These are phyloP conservation scores for Smittium culicis DNA, from an alignment of 371 early-diverging fungal species.

Conservation along the genomic window DNA sequence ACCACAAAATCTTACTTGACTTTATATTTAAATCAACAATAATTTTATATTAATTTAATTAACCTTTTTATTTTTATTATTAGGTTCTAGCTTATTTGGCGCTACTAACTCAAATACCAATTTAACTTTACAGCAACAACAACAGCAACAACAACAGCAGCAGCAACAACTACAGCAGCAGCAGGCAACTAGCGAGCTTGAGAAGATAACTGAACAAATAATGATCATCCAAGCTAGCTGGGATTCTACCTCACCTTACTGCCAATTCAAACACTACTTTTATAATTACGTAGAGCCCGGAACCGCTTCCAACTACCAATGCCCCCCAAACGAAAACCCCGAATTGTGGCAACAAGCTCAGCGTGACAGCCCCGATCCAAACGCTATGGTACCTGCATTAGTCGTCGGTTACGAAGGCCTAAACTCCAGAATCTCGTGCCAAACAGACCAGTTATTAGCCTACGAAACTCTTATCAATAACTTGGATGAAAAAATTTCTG, in stretches of 20 bases:
- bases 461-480: constrained; percentile 50
- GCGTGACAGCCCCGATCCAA: constrained; percentile 66
- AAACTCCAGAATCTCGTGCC: constrained; percentile 62
- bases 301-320: constrained; percentile 59
- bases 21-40: background rate
- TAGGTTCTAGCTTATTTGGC: constrained; percentile 2
- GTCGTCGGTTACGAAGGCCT: constrained; percentile 80
- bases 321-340: constrained; percentile 55
- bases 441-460: constrained; percentile 42
- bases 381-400: constrained; percentile 73
- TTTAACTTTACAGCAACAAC: background rate
- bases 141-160: background rate
- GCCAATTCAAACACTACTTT: constrained; percentile 79
- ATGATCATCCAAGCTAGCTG: constrained; percentile 52
- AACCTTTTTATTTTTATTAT: background rate
- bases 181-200: constrained; percentile 26
- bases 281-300: constrained; percentile 74
- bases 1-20: background rate
- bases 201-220: constrained; percentile 40
- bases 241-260: constrained; percentile 62
- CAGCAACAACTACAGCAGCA: background rate
- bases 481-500: constrained; percentile 45
- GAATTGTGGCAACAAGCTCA: constrained; percentile 69
- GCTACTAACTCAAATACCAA: background rate
- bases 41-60: background rate